Percentiles rank a stretch among this genome's conserved stretches.
These are phyloP conservation scores for Labyrinthula sp. DNA, from an alignment of 352 stramenopile genomes.

Conservation along the genomic window DNA sequence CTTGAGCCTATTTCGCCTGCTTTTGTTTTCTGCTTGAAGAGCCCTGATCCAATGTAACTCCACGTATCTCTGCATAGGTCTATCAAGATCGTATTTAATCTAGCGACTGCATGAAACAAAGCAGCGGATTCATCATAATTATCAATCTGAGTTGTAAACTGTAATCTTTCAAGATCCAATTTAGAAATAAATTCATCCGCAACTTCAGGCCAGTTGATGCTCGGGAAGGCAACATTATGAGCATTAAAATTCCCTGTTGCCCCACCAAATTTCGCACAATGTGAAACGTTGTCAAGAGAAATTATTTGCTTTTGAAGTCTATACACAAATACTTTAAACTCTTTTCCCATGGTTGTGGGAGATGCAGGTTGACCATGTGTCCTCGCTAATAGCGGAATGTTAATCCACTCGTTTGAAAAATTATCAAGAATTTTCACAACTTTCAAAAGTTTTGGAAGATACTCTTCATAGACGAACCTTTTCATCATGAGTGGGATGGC, in stretches of 20 bases:
- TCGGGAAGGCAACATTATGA: slow-evolving; percentile 36
- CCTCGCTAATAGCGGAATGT: slow-evolving; percentile 35
- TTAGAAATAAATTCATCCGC: slow-evolving; percentile 27
- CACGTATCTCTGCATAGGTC: slow-evolving; percentile 38
- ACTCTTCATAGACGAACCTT: slow-evolving; percentile 10
- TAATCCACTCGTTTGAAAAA: no score
- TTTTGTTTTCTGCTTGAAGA: slow-evolving; percentile 35
- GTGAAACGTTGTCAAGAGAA: slow-evolving; percentile 17
- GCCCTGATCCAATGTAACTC: slow-evolving; percentile 35
- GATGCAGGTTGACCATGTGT: slow-evolving; percentile 38
- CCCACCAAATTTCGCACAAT: slow-evolving; percentile 36
- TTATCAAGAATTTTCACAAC: slow-evolving; percentile 27
- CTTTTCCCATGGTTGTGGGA: slow-evolving; percentile 36
- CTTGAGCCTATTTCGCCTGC: slow-evolving; percentile 35
- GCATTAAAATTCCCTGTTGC: slow-evolving; percentile 36
- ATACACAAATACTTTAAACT: slow-evolving; percentile 36
- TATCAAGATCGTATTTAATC: slow-evolving; percentile 36
- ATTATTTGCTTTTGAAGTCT: slow-evolving; percentile 23
- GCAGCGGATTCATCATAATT: slow-evolving; percentile 34
- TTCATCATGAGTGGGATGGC: slow-evolving; percentile 32
- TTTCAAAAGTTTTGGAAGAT: slow-evolving; percentile 30
- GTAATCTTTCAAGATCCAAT: slow-evolving; percentile 30
- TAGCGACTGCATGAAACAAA: slow-evolving; percentile 32
- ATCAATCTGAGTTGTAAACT: slow-evolving; percentile 38
- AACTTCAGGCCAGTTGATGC: slow-evolving; percentile 33